Base-by-base conservation (phyloP, 345 rosid species). In the Aegle marmelos region DNA sequence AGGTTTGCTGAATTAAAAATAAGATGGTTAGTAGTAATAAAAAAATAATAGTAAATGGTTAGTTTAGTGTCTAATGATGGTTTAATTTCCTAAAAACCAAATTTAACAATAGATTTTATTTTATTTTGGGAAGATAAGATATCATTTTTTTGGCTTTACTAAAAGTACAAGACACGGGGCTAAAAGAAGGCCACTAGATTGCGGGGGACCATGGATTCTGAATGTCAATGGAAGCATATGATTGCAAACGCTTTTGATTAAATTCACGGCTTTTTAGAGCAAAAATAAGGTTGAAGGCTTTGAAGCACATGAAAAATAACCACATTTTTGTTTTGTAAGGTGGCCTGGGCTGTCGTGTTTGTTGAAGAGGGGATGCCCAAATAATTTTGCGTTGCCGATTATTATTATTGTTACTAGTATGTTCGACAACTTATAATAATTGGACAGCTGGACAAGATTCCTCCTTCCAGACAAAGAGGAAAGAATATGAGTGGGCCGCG, bases 161-260 rank as follows among this genome's bases (percentile, higher is more conserved):
- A 50, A n/a, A 48, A 37, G 36, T 1, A 39, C 73, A 36, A 79
- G 41, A 68, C 54, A 39, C 76, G 53, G 72, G 83, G 82, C 80
- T 64, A 30, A 21, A 3, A 5, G 5, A 62, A 39, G 60, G 74
- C 79, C 72, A 30, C 73, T 41, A 37, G 39, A 76, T 72, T 69
- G 36, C 50, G 1, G 7, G 25, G 80, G 82, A 62, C 73, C 80
- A 33, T 72, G n/a, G 73, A 66, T 56, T 28, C 4, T 56, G 9
- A 9, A 19, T 64, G 76, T 30, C 74, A 59, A 33, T n/a, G 22
- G 7, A 33, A n/a, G 2, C 22, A 17, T 25, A 37, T 68, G 79
- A 81, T 62, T 36, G 53, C 8, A 39, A 31, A 61, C 50, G 27
- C 36, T 56, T 68, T 4, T 31, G 1, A 25, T 17, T 33, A 58